Evolutionary conservation across 2,329 filamentous ascomycete species (phyloP), one percentile per base, ranked within the genome.

Genomic region (Pestalotiopsis sp.): DNA sequence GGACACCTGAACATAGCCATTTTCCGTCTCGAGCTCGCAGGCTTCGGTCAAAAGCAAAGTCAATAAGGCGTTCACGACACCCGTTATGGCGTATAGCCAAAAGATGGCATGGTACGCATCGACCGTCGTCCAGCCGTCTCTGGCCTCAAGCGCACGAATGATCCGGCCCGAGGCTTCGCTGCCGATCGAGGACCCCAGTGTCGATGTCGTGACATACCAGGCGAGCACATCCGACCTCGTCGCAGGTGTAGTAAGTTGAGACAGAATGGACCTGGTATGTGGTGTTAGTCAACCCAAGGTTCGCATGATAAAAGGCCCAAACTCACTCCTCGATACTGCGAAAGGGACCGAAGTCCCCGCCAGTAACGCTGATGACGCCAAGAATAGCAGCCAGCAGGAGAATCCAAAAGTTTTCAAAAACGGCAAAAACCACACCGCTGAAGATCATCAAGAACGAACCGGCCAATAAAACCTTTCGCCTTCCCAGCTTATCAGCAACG

Each of bases 341-440:
- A 72, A 92, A 92, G 0, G 90, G 90, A 0, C 90, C 90, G 74
- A 92, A 91, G 71, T 92, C 90, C 17, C 88, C 86, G 6, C 90
- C 90, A 2, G 81, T 89, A 0, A 88, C 85, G 75, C 86, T 89
- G 65, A 91, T 86, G 3, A 91, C 88, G 1, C 89, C 89, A 2
- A 90, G 79, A 3, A 91, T 83, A 1, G 88, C 88, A 0, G 88
- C 89, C 0, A 82, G 71, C 3, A 91, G 77, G 5, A 91, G 77
- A 14, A 88, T 77, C 87, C 88, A 91, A 72, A 86, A 91, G 69
- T 87, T 87, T 27, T 86, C 85, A 68, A 83, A 85, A 1, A 84
- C 65, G 0, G 82, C 84, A 75, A 91, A 91, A 11, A 85, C 76
- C 1, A 81, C 68, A 0, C 89, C 89, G n/a, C 86, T 88, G 0